Conservation (phyloP, 352 stramenopile genomes). For the Phytopythium sindhum region DNA sequence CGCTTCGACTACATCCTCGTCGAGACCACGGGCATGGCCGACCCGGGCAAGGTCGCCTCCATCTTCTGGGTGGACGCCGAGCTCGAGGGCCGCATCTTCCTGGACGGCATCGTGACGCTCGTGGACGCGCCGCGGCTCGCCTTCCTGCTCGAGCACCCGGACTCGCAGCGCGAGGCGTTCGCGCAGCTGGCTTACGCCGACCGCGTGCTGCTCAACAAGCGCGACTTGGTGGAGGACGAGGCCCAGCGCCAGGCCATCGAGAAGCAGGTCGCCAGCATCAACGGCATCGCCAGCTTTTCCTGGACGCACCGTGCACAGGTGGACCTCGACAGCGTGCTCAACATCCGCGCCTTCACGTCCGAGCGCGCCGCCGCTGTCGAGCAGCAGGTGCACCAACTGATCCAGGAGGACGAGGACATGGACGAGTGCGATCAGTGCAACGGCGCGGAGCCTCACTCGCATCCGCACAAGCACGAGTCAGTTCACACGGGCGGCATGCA, state of each 20-base stretch:
- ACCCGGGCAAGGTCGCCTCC: constrained; percentile 92
- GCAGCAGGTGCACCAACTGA: constrained; percentile 22
- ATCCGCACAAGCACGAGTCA: constrained; percentile 14
- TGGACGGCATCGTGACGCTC: constrained; percentile 97
- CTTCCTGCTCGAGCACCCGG: constrained; percentile 57
- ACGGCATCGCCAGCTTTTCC: constrained; percentile 57
- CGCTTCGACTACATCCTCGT: constrained; percentile 92
- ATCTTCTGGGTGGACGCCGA: constrained; percentile 96
- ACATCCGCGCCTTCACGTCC: constrained; percentile 79
- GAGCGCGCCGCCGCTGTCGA: constrained; percentile 60
- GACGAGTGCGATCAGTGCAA: constrained; percentile 14
- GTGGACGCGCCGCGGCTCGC: constrained; percentile 94
- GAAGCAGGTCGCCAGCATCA: constrained; percentile 41
- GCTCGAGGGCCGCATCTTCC: constrained; percentile 79
- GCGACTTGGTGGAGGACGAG: constrained; percentile 90
- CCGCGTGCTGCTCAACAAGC: constrained; percentile 98
- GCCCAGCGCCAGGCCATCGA: constrained; percentile 38
- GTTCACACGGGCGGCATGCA: constrained; percentile 65
- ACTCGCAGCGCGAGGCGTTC: constrained; percentile 80
- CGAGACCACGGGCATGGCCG: constrained; percentile 94
- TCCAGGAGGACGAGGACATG: constrained; percentile 9
- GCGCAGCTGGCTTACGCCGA: constrained; percentile 98
- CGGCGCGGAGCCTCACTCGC: neutral
- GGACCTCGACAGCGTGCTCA: constrained; percentile 66
- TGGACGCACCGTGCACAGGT: constrained; percentile 65